Percentiles rank a stretch among this genome's conserved stretches.
Conservation (phyloP, 495 filamentous ascomycete genomes). For the Podospora pseudocomata region DNA sequence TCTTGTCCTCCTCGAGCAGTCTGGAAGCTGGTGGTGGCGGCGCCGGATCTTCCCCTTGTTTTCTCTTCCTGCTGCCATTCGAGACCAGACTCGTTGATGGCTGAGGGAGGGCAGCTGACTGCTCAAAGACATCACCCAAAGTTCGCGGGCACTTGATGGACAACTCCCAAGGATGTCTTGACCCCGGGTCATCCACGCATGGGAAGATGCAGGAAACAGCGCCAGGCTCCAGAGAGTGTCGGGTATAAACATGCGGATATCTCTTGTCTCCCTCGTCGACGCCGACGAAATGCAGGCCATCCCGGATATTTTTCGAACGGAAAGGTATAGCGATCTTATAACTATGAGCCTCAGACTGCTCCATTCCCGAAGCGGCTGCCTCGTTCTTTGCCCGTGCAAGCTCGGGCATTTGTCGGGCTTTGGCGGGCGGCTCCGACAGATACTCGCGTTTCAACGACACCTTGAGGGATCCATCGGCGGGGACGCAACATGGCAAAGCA, state of each 20-base stretch:
- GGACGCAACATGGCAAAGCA: slow-evolving; percentile 37
- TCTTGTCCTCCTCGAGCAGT: slow-evolving; percentile 69
- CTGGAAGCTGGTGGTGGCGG: slow-evolving; percentile 28
- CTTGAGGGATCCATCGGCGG: slow-evolving; percentile 41
- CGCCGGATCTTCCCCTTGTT: slow-evolving; percentile 31
- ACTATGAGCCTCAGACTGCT: slow-evolving; percentile 25
- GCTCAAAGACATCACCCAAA: slow-evolving; percentile 73
- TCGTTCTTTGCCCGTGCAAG: slow-evolving; percentile 30
- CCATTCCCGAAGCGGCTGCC: not conserved
- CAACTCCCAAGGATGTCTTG: slow-evolving; percentile 82
- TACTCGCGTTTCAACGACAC: slow-evolving; percentile 37
- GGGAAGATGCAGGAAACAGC: slow-evolving; percentile 83
- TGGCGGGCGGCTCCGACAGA: slow-evolving; percentile 32
- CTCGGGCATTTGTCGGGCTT: slow-evolving; percentile 28
- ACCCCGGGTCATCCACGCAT: slow-evolving; percentile 77
- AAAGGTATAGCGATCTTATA: slow-evolving; percentile 67
- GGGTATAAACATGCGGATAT: slow-evolving; percentile 90
- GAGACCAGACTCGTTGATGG: slow-evolving; percentile 12
- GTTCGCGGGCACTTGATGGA: slow-evolving; percentile 80
- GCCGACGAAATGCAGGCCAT: slow-evolving; percentile 89
- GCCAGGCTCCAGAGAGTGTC: slow-evolving; percentile 71
- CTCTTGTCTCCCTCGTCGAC: slow-evolving; percentile 69
- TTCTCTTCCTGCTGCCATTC: slow-evolving; percentile 34
- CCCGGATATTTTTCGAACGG: slow-evolving; percentile 63
- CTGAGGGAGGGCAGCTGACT: slow-evolving; percentile 31